Evolutionary conservation across 2,329 filamentous ascomycete species (phyloP), one percentile per base, ranked within the genome.

Genomic region (Knufia fluminis): DNA sequence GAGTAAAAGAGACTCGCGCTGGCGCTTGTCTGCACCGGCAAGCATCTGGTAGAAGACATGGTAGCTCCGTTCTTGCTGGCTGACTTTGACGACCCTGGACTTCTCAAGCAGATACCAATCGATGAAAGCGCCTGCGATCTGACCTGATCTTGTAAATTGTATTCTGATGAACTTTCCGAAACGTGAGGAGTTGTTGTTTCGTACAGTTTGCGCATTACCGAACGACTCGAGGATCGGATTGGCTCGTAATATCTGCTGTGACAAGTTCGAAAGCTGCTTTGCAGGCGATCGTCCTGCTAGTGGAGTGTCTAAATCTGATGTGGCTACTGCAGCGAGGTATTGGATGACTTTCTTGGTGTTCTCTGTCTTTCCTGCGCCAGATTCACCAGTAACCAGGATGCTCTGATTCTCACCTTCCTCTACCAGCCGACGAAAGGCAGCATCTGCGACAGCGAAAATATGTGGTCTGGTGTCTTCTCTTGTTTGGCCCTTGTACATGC

Each of bases 291-390:
- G 75, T 2, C 68, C 70, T 3, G 57, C 56, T 50, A 74, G 68
- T 1, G 83, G 77, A 0, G 83, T 82, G 52, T 97, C 91, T 10
- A 52, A 24, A 42, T 59, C 57, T 0, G 86, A 80, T 36, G 86
- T 85, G 8, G 92, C 92, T 40, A 98, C 92, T 1, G 92, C 89
- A 12, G 92, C 92, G 38, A 98, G 80, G 63, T 98, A 98, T 62
- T 98, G 94, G 49, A 98, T 98, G 59, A 98, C 92, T 66, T 98
- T 98, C 65, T 98, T 98, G 14, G 92, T 98, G 64, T 98, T 98
- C 66, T 98, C 92, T 0, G 92, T 98, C 71, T 98, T 98, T 59
- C 92, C 92, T 28, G 92, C 92, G 63, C 92, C 92, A 16, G 92
- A 98, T 71, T 98, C 92, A 68, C 92, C 92, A 71, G 92, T 98